These are phyloP conservation scores for Salix dunnii DNA, from an alignment of 345 rosid species.

Conservation along the genomic window DNA sequence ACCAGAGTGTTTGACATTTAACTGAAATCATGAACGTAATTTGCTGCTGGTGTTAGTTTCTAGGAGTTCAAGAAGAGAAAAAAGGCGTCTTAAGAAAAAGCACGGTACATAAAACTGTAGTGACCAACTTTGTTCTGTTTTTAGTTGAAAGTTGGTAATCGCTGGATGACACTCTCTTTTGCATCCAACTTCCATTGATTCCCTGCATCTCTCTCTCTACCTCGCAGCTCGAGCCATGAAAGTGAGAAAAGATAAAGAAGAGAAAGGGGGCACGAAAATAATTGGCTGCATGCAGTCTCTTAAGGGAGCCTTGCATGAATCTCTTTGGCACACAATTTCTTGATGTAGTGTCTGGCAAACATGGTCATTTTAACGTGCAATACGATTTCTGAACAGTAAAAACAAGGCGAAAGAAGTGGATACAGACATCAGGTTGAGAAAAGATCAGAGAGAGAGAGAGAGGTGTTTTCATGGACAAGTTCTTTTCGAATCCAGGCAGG, in stretches of 20 bases:
- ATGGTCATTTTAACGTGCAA: background rate
- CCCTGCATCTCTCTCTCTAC: background rate
- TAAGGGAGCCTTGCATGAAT: background rate
- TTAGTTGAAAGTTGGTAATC: background rate
- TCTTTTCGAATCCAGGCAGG: constrained; percentile 1
- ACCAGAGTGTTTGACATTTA: background rate
- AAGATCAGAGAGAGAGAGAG: background rate
- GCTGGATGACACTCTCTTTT: constrained; percentile 6
- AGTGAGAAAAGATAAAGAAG: background rate
- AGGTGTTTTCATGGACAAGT: background rate
- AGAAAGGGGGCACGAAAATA: background rate
- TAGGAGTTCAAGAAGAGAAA: background rate
- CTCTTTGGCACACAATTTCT: background rate
- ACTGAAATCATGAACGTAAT: constrained; percentile 5
- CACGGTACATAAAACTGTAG: too few species aligned
- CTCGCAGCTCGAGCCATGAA: constrained; percentile 11
- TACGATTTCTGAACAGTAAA: background rate
- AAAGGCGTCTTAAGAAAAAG: background rate
- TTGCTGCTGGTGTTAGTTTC: background rate
- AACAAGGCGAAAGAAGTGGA: background rate
- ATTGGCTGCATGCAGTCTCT: background rate
- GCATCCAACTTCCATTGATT: background rate
- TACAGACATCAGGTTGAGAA: background rate
- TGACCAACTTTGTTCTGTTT: background rate
- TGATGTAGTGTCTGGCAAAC: background rate